Conservation (phyloP, 2,329 filamentous ascomycete species). For the Tolypocladium ovalisporum region DNA sequence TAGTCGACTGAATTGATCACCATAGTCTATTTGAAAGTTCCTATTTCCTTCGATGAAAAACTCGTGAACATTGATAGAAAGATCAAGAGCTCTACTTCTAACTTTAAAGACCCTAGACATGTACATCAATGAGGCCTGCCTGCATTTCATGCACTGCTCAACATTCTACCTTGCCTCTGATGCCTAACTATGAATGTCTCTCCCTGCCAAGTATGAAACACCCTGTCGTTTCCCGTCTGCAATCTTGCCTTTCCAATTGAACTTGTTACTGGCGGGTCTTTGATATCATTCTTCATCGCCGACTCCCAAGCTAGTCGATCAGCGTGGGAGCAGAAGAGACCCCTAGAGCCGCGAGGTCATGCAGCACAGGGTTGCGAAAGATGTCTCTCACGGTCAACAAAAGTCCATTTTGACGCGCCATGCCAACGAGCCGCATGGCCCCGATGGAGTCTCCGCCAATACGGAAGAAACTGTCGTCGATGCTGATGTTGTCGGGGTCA, state of each 20-base stretch:
- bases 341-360: background rate
- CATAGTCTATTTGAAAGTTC: background rate
- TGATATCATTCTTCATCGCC: background rate
- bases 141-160: background rate
- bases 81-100: background rate
- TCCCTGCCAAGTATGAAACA: background rate
- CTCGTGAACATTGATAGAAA: background rate
- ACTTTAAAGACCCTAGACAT: background rate
- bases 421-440: conserved; percentile 27
- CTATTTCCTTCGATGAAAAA: too few relatives aligned
- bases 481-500: conserved; percentile 15
- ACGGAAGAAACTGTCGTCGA: conserved; percentile 22
- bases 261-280: too few relatives aligned
- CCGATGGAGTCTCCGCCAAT: conserved; percentile 29
- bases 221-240: background rate
- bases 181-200: background rate
- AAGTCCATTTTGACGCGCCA: conserved; percentile 14
- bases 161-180: background rate
- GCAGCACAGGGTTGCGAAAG: conserved; percentile 9
- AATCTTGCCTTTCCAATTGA: background rate
- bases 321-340: background rate
- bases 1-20: background rate
- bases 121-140: background rate
- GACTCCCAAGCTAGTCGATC: background rate
- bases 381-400: conserved; percentile 15